phyloP scores from a whole-genome alignment of 441 rosid species.

The Rhodomyrtus psidioides region DNA sequence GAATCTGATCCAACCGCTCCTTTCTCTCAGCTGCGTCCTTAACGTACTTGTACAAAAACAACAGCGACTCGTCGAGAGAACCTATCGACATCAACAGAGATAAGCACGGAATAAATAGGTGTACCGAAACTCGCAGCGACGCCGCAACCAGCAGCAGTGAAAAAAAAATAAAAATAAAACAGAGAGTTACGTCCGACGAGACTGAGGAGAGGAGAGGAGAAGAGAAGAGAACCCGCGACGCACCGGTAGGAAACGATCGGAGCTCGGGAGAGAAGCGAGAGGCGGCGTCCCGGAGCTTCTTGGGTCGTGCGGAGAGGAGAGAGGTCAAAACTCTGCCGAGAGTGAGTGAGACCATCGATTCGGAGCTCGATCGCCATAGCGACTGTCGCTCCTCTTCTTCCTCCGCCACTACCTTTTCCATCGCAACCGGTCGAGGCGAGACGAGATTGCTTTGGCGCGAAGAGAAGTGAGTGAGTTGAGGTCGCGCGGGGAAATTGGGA shows the following conservation, averaged over 20 bases:
- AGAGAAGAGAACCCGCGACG: neutral
- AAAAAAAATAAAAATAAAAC: too few species aligned
- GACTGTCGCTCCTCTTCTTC: constrained; percentile 25
- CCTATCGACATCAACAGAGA: constrained; percentile 14
- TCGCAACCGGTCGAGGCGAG: neutral
- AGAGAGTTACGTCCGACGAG: too few species aligned
- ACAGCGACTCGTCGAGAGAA: constrained; percentile 65
- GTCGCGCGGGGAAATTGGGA: neutral
- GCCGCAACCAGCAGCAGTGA: neutral
- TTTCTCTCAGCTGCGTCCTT: constrained; percentile 45
- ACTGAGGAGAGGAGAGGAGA: too few species aligned
- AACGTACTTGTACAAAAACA: constrained; percentile 52
- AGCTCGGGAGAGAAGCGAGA: constrained; percentile 37
- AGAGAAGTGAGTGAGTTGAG: neutral
- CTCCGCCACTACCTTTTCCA: neutral
- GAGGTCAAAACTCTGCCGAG: constrained; percentile 56
- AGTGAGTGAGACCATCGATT: constrained; percentile 53
- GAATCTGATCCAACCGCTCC: constrained; percentile 46
- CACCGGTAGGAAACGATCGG: constrained; percentile 39
- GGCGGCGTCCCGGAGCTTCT: constrained; percentile 52
- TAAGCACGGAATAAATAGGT: neutral
- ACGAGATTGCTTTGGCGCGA: neutral
- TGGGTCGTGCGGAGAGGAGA: constrained; percentile 65
- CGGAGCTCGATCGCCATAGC: constrained; percentile 36
- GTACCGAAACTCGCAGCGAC: neutral